A percentile compares a stretch with the other conserved stretches of the same genome.
phyloP scores from a whole-genome alignment of 768 basidiomycete species.

The Mycena capillaripes region DNA sequence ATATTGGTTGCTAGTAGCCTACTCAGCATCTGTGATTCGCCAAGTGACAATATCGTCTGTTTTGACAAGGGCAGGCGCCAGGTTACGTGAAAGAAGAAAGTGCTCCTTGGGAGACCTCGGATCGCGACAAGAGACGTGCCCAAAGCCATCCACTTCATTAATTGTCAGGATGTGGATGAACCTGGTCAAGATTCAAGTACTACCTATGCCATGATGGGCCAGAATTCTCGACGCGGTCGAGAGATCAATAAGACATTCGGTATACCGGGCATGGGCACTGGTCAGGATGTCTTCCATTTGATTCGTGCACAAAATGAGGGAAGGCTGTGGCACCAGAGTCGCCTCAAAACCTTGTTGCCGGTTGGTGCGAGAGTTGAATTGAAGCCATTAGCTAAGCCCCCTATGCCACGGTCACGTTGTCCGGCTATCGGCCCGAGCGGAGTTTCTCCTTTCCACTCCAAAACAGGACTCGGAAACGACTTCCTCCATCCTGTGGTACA shows the following conservation, averaged over 20 bases:
- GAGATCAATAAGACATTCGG: conserved; percentile 26
- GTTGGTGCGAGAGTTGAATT: not conserved
- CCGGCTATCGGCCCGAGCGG: not conserved
- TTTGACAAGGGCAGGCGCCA: conserved; percentile 33
- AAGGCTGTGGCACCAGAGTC: too few relatives aligned
- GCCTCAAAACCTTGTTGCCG: too few relatives aligned
- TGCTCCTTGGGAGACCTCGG: conserved; percentile 33
- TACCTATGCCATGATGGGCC: conserved; percentile 35
- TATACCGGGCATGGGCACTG: not conserved
- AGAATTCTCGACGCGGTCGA: conserved; percentile 35
- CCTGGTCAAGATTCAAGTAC: too few relatives aligned
- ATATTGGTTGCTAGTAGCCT: not conserved
- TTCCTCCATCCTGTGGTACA: not conserved
- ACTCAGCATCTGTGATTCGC: conserved; percentile 35
- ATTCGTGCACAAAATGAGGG: too few relatives aligned
- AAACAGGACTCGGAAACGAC: not conserved
- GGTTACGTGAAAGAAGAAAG: conserved; percentile 34
- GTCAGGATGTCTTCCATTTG: too few relatives aligned
- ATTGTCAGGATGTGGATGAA: not conserved
- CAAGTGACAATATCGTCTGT: conserved; percentile 32
- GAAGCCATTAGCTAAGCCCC: too few relatives aligned
- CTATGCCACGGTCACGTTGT: not conserved
- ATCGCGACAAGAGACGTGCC: conserved; percentile 39
- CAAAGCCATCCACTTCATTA: conserved; percentile 33
- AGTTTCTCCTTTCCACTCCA: not conserved